Evolutionary conservation across 2,329 filamentous ascomycete species (phyloP).

Genomic region (Seiridium cupressi): DNA sequence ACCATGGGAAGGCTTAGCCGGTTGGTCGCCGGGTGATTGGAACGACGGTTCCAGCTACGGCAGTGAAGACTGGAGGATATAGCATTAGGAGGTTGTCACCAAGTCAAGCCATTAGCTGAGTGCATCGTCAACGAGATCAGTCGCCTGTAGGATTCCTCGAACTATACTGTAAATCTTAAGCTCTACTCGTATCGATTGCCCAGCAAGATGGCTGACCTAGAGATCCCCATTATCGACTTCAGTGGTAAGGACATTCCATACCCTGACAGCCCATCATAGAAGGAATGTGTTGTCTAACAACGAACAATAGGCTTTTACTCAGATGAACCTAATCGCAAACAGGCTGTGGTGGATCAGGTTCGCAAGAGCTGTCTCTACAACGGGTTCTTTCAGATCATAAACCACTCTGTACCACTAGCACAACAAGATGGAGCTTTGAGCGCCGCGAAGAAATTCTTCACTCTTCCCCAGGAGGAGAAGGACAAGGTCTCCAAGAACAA

Average conservation of each 20-base stretch:
- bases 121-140: neutral
- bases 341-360: constrained; percentile 32
- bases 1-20: too few relatives aligned
- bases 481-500: constrained; percentile 6
- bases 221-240: constrained; percentile 28
- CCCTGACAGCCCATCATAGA: neutral
- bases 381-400: constrained; percentile 11
- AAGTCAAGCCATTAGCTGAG: neutral
- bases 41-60: neutral
- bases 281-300: neutral
- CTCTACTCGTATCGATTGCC: neutral
- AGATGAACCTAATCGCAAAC: constrained; percentile 19
- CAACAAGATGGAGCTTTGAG: neutral
- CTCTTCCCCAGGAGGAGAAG: constrained; percentile 5
- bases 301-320: constrained; percentile 17
- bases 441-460: neutral
- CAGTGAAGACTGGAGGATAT: neutral
- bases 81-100: neutral
- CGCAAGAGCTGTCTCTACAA: constrained; percentile 35
- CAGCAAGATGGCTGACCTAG: constrained; percentile 7
- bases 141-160: neutral
- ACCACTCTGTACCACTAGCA: constrained; percentile 1
- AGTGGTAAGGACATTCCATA: constrained; percentile 17
- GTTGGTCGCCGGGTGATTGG: too few relatives aligned
- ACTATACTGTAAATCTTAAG: neutral